Base-by-base conservation (phyloP, 805 yeast species). In the Cyberlindnera veronae region DNA sequence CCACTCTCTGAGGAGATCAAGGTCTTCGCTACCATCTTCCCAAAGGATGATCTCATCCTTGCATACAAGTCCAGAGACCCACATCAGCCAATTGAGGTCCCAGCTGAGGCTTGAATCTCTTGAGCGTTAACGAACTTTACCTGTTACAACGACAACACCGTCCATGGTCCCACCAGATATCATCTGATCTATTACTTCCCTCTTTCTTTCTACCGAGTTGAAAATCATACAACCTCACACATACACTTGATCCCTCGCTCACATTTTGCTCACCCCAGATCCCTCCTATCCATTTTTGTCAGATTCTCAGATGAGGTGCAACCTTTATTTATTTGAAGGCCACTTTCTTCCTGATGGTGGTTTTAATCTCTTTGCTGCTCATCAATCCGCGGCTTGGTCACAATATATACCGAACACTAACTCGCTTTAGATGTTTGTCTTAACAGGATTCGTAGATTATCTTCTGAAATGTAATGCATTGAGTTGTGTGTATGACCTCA, bases 11-110 rank as follows among this genome's bases (percentile, higher is more conserved):
- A 93, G 69, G 81, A 88, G 58, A 89, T 93, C 58, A 86, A 88
- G 60, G 98, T 93, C 29, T 93, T 93, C 62, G 99, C 99, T 20
- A 93, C 99, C 15, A 89, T 93, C 61, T 93, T 93, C 84, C 99
- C 99, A 20, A 80, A 87, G 63, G 99, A 93, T 67, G 96, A 93
- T 63, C 79, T 95, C 60, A 77, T 86, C 50, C 68, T 93, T 61
- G 70, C 80, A 53, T 91, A 90, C 71, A 71, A 69, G 35, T 68
- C 60, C 52, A 79, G 93, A 68, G 84, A 84, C 46, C 73, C 72
- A 45, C 41, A 63, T 27, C 48, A 50, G 2, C 49, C 49, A 42
- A 45, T 39, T 19, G 44, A 24, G 32, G 32, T 39, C 20, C 42
- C 40, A 45, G 13, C 42, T 17, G 37, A 40, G 34, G 49, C 36